Evolutionary conservation across 2,329 filamentous ascomycete species (phyloP).

Genomic region (Ascocoryne sarcoides): DNA sequence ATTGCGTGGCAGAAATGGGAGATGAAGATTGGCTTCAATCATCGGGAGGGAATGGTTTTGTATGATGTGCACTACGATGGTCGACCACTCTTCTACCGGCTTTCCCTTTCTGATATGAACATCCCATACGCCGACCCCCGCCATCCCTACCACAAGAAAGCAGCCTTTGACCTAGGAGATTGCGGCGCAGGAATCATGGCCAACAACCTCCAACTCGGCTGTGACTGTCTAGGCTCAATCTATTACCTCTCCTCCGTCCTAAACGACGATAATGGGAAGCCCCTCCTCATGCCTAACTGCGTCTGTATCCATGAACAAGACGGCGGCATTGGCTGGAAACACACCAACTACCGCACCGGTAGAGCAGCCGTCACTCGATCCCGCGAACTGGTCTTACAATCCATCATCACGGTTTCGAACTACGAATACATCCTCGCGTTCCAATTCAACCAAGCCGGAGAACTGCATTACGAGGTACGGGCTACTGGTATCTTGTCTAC

Average conservation of each 20-base stretch:
- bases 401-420: conserved; percentile 63
- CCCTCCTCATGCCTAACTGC: conserved; percentile 53
- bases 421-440: conserved; percentile 68
- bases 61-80: conserved; percentile 57
- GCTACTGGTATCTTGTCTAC: conserved; percentile 62
- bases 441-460: conserved; percentile 62
- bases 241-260: conserved; percentile 55
- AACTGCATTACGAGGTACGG: conserved; percentile 57
- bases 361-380: conserved; percentile 54
- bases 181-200: conserved; percentile 57
- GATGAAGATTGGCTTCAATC: conserved; percentile 53
- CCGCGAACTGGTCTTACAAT: conserved; percentile 58
- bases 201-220: conserved; percentile 61
- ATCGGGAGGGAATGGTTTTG: conserved; percentile 56
- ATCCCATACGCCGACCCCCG: conserved; percentile 56
- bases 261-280: conserved; percentile 49
- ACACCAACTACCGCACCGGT: conserved; percentile 59
- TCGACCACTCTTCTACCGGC: conserved; percentile 57
- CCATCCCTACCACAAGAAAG: conserved; percentile 59
- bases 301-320: conserved; percentile 66
- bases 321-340: conserved; percentile 58
- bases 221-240: conserved; percentile 62
- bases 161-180: conserved; percentile 63
- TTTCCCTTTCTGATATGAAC: conserved; percentile 56
- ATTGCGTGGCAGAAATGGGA: conserved; percentile 60